Percentiles rank a stretch among this genome's conserved stretches.
These are phyloP conservation scores for Saururus chinensis DNA, from an alignment of 164 flowering plant species.

Conservation along the genomic window DNA sequence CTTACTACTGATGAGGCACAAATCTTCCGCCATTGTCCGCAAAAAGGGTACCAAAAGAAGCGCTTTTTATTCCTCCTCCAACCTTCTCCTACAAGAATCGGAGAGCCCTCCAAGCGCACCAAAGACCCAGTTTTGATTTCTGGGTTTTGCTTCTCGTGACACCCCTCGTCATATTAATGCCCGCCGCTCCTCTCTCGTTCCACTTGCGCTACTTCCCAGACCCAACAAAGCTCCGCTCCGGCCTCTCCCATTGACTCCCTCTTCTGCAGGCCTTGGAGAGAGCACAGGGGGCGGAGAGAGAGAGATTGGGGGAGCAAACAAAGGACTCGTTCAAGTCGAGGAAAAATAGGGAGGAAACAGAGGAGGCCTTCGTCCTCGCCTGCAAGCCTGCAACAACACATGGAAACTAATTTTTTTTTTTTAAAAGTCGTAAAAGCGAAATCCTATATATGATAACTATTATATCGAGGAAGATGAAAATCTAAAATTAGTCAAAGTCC, in stretches of 20 bases:
- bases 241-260: not conserved
- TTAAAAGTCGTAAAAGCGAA: too few relatives aligned
- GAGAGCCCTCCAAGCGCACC: not conserved
- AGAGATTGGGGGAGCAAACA: too few relatives aligned
- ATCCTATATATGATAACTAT: too few relatives aligned
- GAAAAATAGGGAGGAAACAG: too few relatives aligned
- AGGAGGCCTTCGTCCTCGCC: too few relatives aligned
- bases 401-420: too few relatives aligned
- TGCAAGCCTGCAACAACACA: too few relatives aligned
- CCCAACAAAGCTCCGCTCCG: not conserved
- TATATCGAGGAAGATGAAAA: too few relatives aligned
- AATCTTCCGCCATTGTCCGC: constrained; percentile 1
- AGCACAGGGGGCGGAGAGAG: too few relatives aligned
- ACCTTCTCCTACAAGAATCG: not conserved
- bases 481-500: too few relatives aligned
- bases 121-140: not conserved
- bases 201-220: too few relatives aligned
- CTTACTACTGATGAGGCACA: not conserved
- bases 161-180: not conserved
- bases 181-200: not conserved
- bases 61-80: not conserved
- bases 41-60: not conserved
- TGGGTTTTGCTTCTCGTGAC: not conserved
- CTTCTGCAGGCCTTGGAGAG: not conserved
- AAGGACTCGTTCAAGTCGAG: too few relatives aligned